These are phyloP conservation scores for Sequoia sempervirens DNA, from an alignment of 75 land plant genomes.

Conservation along the genomic window DNA sequence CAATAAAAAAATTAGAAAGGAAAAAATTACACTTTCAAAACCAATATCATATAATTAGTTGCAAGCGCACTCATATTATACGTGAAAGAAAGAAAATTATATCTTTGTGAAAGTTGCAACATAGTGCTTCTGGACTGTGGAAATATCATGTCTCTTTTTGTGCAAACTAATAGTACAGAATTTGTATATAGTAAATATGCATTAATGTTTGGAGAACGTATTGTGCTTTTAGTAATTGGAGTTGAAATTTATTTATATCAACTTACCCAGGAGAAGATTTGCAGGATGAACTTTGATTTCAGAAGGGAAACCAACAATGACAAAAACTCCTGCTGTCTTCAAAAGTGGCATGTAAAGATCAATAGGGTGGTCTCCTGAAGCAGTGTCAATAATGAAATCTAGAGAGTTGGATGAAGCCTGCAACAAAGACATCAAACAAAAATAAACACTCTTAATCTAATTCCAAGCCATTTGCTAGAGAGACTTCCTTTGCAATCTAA, in stretches of 20 bases:
- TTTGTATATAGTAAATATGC: background rate
- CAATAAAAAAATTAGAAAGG: background rate
- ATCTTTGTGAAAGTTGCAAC: background rate
- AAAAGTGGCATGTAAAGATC: constrained; percentile 66
- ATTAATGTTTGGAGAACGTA: background rate
- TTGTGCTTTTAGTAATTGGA: background rate
- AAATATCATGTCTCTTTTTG: no score
- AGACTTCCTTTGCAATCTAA: background rate
- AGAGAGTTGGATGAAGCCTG: constrained; percentile 27
- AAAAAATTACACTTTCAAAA: background rate
- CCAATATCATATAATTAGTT: background rate
- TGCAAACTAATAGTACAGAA: background rate
- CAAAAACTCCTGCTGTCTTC: constrained; percentile 57
- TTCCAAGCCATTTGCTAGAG: background rate
- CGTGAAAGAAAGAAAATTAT: background rate
- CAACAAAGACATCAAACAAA: background rate
- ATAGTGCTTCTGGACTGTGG: background rate
- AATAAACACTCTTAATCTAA: background rate
- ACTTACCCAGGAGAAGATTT: constrained; percentile 46
- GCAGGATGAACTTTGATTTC: constrained; percentile 52
- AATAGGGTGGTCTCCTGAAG: constrained; percentile 73
- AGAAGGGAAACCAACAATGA: constrained; percentile 61
- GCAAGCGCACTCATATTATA: background rate
- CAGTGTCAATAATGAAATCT: constrained; percentile 82
- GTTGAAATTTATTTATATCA: background rate